Evolutionary conservation across 2,329 filamentous ascomycete species (phyloP).

Genomic region (Penicillium sp.): DNA sequence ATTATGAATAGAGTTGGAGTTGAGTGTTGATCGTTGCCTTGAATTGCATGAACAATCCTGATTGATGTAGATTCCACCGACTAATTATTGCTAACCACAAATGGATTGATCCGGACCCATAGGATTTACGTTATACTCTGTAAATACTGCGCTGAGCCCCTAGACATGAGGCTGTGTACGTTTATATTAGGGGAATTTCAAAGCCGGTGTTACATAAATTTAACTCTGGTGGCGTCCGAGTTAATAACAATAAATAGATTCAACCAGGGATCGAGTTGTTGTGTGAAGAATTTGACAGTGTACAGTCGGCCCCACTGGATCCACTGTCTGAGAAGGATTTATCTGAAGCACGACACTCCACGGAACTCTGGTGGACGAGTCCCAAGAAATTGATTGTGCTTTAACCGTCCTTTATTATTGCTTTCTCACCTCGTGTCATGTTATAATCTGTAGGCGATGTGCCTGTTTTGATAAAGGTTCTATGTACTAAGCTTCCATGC

Average conservation of each 20-base stretch:
- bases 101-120: not conserved
- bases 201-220: not conserved
- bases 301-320: not conserved
- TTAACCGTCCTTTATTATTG: not conserved
- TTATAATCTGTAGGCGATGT: not conserved
- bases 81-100: not conserved
- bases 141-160: not conserved
- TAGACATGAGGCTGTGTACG: not conserved
- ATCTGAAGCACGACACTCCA: conserved; percentile 5
- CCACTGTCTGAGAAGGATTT: not conserved
- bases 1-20: not conserved
- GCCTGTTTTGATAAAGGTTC: not conserved
- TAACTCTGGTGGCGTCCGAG: not conserved
- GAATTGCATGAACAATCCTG: not conserved
- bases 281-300: not conserved
- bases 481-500: not conserved
- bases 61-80: not conserved
- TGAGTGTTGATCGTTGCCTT: not conserved
- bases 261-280: not conserved
- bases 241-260: not conserved
- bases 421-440: not conserved
- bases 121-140: not conserved
- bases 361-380: not conserved
- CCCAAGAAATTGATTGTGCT: not conserved
- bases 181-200: not conserved